Percentiles rank a stretch among this genome's conserved stretches.
Evolutionary conservation across 139 green algal genomes (phyloP).

Genomic region (Nannochloris sp.): DNA sequence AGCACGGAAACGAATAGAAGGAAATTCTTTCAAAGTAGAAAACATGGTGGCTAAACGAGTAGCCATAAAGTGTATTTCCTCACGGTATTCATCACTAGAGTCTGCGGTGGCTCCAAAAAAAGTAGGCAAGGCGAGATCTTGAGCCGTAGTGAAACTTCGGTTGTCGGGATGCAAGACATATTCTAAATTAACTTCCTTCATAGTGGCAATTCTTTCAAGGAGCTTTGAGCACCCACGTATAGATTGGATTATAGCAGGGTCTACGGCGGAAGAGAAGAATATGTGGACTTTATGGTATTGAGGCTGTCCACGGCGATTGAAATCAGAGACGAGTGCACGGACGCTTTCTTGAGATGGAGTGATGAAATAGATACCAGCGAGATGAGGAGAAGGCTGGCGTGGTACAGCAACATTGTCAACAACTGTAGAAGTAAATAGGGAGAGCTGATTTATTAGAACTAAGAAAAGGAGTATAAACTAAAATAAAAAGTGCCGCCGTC

Average conservation of each 20-base stretch:
- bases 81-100: constrained; percentile 8
- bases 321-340: constrained; percentile 55
- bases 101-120: constrained; percentile 42
- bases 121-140: constrained; percentile 49
- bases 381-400: constrained; percentile 55
- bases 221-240: constrained; percentile 45
- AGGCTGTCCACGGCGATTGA: constrained; percentile 9
- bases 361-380: constrained; percentile 85
- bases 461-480: neutral
- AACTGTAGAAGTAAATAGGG: constrained; percentile 34
- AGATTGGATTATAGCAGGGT: constrained; percentile 28
- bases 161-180: constrained; percentile 68
- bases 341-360: constrained; percentile 49
- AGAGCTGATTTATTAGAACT: constrained; percentile 5
- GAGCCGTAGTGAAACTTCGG: constrained; percentile 70
- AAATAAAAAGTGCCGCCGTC: neutral
- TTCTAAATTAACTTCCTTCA: constrained; percentile 86
- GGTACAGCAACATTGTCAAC: constrained; percentile 70
- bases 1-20: constrained; percentile 53
- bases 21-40: constrained; percentile 64
- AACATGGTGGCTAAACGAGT: constrained; percentile 56
- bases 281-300: constrained; percentile 73
- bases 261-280: constrained; percentile 75
- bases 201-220: constrained; percentile 31
- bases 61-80: constrained; percentile 44